phyloP scores from a whole-genome alignment of 2,329 filamentous ascomycete genomes.

The Raffaelea deltoideospora region DNA sequence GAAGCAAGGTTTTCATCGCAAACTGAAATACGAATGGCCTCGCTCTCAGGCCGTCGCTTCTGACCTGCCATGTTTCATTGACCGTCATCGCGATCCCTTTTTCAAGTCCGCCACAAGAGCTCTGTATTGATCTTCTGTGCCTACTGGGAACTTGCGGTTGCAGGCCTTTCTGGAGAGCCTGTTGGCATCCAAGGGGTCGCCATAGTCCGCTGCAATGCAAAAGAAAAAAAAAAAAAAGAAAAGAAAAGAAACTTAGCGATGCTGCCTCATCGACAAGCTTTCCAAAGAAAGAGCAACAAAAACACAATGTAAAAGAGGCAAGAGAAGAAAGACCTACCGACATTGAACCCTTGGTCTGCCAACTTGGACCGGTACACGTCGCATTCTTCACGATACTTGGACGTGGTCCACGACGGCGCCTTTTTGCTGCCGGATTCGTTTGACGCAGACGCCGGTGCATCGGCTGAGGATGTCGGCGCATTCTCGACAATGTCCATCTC shows the following conservation, averaged over 20 bases:
- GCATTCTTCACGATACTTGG: conserved; percentile 26
- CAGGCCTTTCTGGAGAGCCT: conserved; percentile 13
- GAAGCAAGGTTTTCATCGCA: too few species aligned
- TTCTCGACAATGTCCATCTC: conserved; percentile 7
- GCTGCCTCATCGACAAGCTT: too few species aligned
- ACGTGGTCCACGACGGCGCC: conserved; percentile 11
- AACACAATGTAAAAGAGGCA: background rate
- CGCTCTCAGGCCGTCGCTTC: too few species aligned
- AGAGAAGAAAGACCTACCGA: conserved; percentile 19
- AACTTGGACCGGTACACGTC: conserved; percentile 23
- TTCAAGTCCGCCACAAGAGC: conserved; percentile 1
- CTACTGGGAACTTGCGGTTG: conserved; percentile 13
- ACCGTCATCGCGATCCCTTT: background rate
- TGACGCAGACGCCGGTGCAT: background rate
- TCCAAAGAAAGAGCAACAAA: background rate
- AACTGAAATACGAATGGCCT: too few species aligned
- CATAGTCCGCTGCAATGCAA: conserved; percentile 19
- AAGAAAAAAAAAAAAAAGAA: background rate
- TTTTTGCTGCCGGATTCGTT: background rate
- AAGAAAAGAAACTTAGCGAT: too few species aligned
- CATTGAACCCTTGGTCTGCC: conserved; percentile 29
- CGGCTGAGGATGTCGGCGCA: background rate
- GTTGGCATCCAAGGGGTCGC: conserved; percentile 30
- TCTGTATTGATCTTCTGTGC: conserved; percentile 23
- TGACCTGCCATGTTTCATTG: too few species aligned